These are phyloP conservation scores for Diacronema lutheri DNA, from an alignment of 78 protist genomes.

Conservation along the genomic window DNA sequence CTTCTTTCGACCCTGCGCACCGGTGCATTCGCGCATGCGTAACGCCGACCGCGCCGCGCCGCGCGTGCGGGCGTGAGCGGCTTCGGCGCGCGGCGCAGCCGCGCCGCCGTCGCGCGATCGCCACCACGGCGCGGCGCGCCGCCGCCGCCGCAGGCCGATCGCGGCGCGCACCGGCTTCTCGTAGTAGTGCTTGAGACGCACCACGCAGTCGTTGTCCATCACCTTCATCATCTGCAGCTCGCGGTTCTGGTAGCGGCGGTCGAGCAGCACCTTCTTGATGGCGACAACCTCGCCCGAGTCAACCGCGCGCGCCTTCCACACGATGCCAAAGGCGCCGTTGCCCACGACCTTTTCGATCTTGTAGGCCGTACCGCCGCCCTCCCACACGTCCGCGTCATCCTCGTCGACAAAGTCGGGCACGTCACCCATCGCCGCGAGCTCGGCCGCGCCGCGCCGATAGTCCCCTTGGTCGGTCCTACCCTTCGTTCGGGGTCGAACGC, in stretches of 20 bases:
- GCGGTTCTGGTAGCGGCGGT: conserved; percentile 78
- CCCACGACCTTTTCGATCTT: conserved; percentile 79
- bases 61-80: not conserved
- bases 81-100: too few relatives aligned
- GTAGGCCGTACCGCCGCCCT: not conserved
- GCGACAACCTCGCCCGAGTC: conserved; percentile 92
- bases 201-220: conserved; percentile 88
- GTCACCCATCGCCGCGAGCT: too few relatives aligned
- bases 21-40: not conserved
- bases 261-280: conserved; percentile 89
- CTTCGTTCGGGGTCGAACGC: too few relatives aligned
- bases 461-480: too few relatives aligned
- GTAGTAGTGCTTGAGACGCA: conserved; percentile 81
- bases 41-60: not conserved
- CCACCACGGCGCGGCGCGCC: too few relatives aligned
- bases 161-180: conserved; percentile 62
- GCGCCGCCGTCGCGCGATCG: too few relatives aligned
- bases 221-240: conserved; percentile 95
- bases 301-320: conserved; percentile 70
- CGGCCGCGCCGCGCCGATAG: too few relatives aligned
- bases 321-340: conserved; percentile 98
- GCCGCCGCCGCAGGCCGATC: too few relatives aligned
- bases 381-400: not conserved
- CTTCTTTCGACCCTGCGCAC: not conserved
- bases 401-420: too few relatives aligned